These are phyloP conservation scores for Starmerella apis DNA, from an alignment of 805 yeast genomes.

Conservation along the genomic window DNA sequence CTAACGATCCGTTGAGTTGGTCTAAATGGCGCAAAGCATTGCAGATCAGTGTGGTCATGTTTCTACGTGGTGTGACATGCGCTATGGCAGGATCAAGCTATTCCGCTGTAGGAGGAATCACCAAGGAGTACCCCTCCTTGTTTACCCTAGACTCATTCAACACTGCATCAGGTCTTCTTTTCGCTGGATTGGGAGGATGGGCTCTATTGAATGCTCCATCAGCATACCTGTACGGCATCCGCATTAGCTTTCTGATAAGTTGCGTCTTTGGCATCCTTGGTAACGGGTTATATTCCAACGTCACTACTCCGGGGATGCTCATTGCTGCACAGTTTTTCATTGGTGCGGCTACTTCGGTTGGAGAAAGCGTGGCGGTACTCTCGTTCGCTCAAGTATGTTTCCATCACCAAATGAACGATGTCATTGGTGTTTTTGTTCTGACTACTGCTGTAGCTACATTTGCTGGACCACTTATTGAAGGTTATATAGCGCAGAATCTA, in stretches of 20 bases:
- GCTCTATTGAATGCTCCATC: slow-evolving; percentile 57
- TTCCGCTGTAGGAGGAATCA: slow-evolving; percentile 53
- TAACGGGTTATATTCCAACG: slow-evolving; percentile 56
- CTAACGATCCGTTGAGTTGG: slow-evolving; percentile 64
- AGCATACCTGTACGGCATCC: slow-evolving; percentile 58
- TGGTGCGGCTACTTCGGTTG: slow-evolving; percentile 65
- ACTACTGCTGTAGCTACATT: slow-evolving; percentile 70
- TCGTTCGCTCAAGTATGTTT: slow-evolving; percentile 56
- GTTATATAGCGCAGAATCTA: slow-evolving; percentile 48
- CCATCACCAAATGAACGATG: slow-evolving; percentile 65
- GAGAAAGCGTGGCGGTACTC: slow-evolving; percentile 62
- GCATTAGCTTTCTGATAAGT: slow-evolving; percentile 52
- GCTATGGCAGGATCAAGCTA: slow-evolving; percentile 63
- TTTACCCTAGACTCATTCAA: slow-evolving; percentile 60
- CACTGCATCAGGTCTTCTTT: slow-evolving; percentile 68
- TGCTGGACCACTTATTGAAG: slow-evolving; percentile 68
- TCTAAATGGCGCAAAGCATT: slow-evolving; percentile 38
- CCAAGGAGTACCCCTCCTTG: slow-evolving; percentile 45
- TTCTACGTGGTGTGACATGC: slow-evolving; percentile 38
- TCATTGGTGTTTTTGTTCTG: slow-evolving; percentile 60
- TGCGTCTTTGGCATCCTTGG: slow-evolving; percentile 51
- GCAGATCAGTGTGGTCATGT: slow-evolving; percentile 32
- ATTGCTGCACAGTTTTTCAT: slow-evolving; percentile 67
- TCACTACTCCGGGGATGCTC: slow-evolving; percentile 47
- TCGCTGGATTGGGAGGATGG: slow-evolving; percentile 55